Percentiles rank a stretch among this genome's conserved stretches.
These are phyloP conservation scores for Metschnikowia vanudenii DNA, from an alignment of 805 yeast species.

Conservation along the genomic window DNA sequence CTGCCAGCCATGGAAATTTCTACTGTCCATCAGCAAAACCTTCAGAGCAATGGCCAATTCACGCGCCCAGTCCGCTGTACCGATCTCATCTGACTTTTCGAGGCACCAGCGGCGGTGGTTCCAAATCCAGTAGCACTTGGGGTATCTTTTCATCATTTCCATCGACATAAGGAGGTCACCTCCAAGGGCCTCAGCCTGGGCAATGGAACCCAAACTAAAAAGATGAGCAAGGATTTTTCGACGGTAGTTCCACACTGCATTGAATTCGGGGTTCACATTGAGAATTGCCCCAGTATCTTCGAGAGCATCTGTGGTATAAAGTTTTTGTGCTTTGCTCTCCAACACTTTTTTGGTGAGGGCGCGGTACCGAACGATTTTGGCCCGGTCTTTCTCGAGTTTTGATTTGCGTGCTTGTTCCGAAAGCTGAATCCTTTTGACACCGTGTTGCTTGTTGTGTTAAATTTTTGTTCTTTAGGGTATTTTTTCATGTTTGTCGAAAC, in stretches of 20 bases:
- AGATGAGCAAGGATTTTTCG: constrained; percentile 58
- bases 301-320: constrained; percentile 37
- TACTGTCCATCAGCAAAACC: constrained; percentile 66
- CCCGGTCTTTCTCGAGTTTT: constrained; percentile 57
- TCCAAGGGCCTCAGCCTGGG: constrained; percentile 29
- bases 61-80: constrained; percentile 58
- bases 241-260: constrained; percentile 87
- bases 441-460: constrained; percentile 51
- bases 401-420: constrained; percentile 53
- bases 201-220: constrained; percentile 18
- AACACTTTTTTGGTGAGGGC: constrained; percentile 45
- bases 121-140: constrained; percentile 98
- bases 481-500: not conserved
- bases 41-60: constrained; percentile 72
- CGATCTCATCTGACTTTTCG: constrained; percentile 40
- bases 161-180: constrained; percentile 63
- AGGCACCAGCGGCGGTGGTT: constrained; percentile 86
- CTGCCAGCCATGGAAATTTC: constrained; percentile 96
- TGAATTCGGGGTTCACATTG: constrained; percentile 76
- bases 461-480: not conserved
- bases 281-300: constrained; percentile 57
- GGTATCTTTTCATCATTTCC: constrained; percentile 58
- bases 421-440: constrained; percentile 59
- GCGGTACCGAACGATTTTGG: constrained; percentile 57
- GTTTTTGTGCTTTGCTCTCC: constrained; percentile 19